phyloP scores from a whole-genome alignment of 371 early-diverging fungal species.

The Antonospora locustae region DNA sequence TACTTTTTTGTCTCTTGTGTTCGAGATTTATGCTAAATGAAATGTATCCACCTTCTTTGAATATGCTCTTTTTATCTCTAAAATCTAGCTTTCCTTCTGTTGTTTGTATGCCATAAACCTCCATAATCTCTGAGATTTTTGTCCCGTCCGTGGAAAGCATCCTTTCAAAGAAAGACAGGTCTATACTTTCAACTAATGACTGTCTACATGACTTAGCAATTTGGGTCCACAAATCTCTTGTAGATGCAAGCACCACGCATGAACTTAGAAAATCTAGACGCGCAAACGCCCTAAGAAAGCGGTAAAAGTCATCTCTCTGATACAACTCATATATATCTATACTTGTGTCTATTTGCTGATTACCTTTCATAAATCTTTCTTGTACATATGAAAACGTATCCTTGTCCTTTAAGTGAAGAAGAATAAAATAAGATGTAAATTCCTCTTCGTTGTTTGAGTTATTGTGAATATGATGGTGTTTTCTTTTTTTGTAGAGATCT shows the following conservation, averaged over 20 bases:
- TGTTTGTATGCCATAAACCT: too few relatives aligned
- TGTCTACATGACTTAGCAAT: conserved; percentile 1
- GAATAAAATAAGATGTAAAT: conserved; percentile 22
- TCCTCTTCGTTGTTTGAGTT: conserved; percentile 6
- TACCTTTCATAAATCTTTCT: not conserved
- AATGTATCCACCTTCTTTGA: too few relatives aligned
- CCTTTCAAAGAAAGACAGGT: not conserved
- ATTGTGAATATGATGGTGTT: not conserved
- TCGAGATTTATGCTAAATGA: too few relatives aligned
- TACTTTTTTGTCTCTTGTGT: too few relatives aligned
- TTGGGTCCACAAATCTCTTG: conserved; percentile 6
- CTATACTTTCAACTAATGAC: conserved; percentile 12
- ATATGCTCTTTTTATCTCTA: too few relatives aligned
- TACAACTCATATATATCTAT: conserved; percentile 14
- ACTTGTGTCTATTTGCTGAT: not conserved
- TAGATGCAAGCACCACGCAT: conserved; percentile 12
- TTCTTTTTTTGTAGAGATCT: conserved; percentile 12
- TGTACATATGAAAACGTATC: not conserved
- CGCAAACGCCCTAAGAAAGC: conserved; percentile 6
- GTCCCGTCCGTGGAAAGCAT: not conserved
- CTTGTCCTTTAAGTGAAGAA: conserved; percentile 16
- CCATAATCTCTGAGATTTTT: too few relatives aligned
- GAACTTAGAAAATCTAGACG: conserved; percentile 13
- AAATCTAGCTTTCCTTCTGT: too few relatives aligned
- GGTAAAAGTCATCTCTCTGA: not conserved